Evolutionary conservation across 176 grass and related monocot species (phyloP).

Genomic region (Rhipidocladum racemiflorum): DNA sequence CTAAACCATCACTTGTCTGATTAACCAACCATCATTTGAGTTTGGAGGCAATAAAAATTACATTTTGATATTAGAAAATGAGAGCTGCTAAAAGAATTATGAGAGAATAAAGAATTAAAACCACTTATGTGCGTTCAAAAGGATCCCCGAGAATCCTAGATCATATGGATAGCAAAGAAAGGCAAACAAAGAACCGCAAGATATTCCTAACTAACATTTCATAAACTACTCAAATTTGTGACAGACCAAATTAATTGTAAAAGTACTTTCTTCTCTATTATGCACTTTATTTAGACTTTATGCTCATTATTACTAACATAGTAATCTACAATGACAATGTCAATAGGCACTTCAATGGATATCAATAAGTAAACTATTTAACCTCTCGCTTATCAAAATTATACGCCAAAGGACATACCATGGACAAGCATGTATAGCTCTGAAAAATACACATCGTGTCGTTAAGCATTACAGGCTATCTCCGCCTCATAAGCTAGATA

Average conservation of each 20-base stretch:
- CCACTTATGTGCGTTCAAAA: no score
- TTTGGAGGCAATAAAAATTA: no score
- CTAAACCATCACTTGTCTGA: no score
- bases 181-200: no score
- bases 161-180: no score
- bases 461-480: conserved; percentile 59
- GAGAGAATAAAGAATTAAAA: no score
- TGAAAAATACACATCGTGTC: conserved; percentile 81
- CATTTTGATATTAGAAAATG: no score
- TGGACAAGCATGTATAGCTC: conserved; percentile 98
- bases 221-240: no score
- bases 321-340: background rate
- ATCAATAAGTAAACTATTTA: background rate
- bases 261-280: background rate
- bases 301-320: background rate
- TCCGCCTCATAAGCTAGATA: conserved; percentile 83
- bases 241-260: background rate
- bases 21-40: no score
- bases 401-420: conserved; percentile 52
- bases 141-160: no score
- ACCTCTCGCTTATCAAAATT: background rate
- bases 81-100: no score
- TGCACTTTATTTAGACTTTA: background rate
- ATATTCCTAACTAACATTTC: no score
- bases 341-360: background rate